Base-by-base conservation (phyloP, 352 stramenopile species). In the Elongisporangium prolatum region DNA sequence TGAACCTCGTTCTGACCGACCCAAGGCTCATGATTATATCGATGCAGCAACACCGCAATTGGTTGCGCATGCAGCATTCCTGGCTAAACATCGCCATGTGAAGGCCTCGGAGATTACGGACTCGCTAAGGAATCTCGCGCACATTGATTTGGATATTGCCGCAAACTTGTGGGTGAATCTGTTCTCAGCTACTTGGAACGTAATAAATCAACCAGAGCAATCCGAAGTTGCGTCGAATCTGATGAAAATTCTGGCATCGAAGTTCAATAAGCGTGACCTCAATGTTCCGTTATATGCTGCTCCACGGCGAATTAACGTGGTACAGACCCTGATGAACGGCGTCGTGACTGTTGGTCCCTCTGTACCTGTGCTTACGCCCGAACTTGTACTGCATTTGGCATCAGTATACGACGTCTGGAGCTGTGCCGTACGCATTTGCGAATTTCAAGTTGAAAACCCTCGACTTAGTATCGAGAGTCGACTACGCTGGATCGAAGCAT, bases 261-360 rank as follows among this genome's bases (percentile, higher is more conserved):
- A 92, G 60, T 96, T 93, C 70, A 91, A 95, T 62, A 90, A 92
- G 48, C 84, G 86, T 18, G 84, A 96, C 52, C 64, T 96, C 0
- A 85, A 89, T 40, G 70, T 94, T 20, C 87, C 86, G 38, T 61
- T 91, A 2, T 69, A 67, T 13, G 62, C 61, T 13, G 71, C 69
- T 2, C 76, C 78, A 34, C 69, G 78, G 6, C 78, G 86, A 9
- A 88, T 84, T 3, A 96, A 96, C 60, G 80, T 89, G 2, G 84
- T 96, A 38, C 86, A 96, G 69, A 93, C 85, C 47, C 58, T 96
- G 24, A 75, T 96, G 68, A 77, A 85, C 50, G 80, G 77, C 13
- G 85, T 95, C 18, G 76, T 94, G 18, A 72, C 63, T 7, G 77
- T 76, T n/a, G 71, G 69, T 17, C 70, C 77, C 1, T 74, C 55